Base-by-base conservation (phyloP, 2,329 filamentous ascomycete genomes). In the Cladosporium phlei region DNA sequence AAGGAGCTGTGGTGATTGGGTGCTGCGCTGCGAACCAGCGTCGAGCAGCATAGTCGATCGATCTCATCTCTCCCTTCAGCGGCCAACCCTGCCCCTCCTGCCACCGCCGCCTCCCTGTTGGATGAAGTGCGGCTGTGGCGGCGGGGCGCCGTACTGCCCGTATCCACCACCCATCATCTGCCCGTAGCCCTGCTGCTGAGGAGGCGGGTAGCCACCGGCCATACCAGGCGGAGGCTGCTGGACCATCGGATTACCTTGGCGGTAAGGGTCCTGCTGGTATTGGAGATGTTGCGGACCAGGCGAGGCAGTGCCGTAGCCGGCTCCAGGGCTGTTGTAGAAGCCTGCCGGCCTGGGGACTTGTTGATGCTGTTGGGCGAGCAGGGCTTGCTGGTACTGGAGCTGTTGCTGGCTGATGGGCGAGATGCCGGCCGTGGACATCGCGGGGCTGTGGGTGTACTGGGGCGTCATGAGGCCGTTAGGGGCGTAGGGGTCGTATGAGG, bases 301-400 rank as follows among this genome's bases (percentile, higher is more conserved):
- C 12, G 59, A 55, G 17, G 48, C 55, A 43, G 52, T 53, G 5
- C 58, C 59, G 45, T 59, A 62, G 11, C 46, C 34, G 52, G 14
- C 56, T 48, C 40, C 49, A 47, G 54, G 54, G 34, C 49, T 54
- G 37, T 52, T 55, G 52, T 60, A 66, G 50, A 59, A 63, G 8
- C 58, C 61, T 24, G 61, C 58, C 25, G 59, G 59, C 42, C 57
- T 54, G 21, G 38, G 51, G 38, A 55, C 51, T 35, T 40, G 52
- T 40, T 28, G 49, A 66, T 49, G 69, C 27, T 55, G 74, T 34
- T 62, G 59, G 4, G 74, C 72, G 19, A 78, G 63, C 56, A 78
- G 72, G 25, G 69, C 69, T 58, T 75, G 72, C 56, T 80, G 79
- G 55, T 78, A 43, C 55, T 80, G 79, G 55, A 81, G 82, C 56